Evolutionary conservation across 257 asterid genomes (phyloP), one percentile per base, ranked within the genome.

Genomic region (Pogostemon cablin): DNA sequence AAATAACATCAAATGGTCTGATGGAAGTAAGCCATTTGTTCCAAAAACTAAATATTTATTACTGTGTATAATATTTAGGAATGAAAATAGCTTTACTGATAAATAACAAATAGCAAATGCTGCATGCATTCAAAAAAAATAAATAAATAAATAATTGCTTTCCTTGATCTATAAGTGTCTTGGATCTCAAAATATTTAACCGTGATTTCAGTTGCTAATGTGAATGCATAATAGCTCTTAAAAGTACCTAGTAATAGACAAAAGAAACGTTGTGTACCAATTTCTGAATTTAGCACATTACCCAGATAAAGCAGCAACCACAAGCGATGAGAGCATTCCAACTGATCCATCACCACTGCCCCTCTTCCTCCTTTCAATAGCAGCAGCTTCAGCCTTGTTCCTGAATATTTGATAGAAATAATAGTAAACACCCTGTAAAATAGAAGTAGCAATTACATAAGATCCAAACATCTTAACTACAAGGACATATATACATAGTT

Each of bases 381-480:
- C 93, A 73, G 84, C 49, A 49, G 77, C 81, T 83, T 90, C 96
- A 55, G 93, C 97, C 77, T 81, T 93, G 82, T 82, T 83, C 90
- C 96, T 90, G 83, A 90, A 90, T 86, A 88, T 86, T 92, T 92
- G 96, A 92, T 90, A 92, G 95, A 92, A 92, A 87, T 93, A 93
- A 87, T 93, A 93, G 83, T 93, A 93, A 86, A 93, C 98, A 81
- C 98, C 98, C 98, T 93, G 96, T 88, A 79, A 78, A 86, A 90
- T 73, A 70, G 77, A 86, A 86, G 78, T 80, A 65, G 78, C 50
- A 81, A 70, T 37, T 75, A 64, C 65, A 83, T 84, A 80, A 86
- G 88, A 81, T 72, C 79, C 66, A 65, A 57, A 81, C 63, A 68
- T 65, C 53, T 65, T 44, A 69, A 72, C 39, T 7, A 47, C 73